A percentile compares a stretch with the other conserved stretches of the same genome.
Evolutionary conservation across 2,329 filamentous ascomycete species (phyloP).

Genomic region (Aureobasidium sp.): DNA sequence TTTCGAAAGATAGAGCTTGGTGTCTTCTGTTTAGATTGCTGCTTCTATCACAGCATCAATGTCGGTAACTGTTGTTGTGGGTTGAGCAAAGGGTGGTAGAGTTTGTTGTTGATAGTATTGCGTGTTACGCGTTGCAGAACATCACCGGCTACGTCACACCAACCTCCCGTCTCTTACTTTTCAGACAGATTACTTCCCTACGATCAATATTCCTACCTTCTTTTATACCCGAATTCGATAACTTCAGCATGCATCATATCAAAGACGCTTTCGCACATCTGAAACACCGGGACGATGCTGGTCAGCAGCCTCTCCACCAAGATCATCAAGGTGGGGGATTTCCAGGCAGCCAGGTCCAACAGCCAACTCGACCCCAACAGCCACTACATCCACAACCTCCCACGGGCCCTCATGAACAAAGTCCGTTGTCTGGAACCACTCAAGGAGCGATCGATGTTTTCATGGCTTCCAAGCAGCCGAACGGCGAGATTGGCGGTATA

Average conservation of each 20-base stretch:
- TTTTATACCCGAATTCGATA: neutral
- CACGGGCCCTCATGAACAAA: neutral
- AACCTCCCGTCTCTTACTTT: neutral
- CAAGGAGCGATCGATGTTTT: conserved; percentile 23
- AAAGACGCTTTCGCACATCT: conserved; percentile 4
- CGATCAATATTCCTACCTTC: neutral
- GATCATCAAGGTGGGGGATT: neutral
- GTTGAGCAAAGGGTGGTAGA: neutral
- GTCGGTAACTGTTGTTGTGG: neutral
- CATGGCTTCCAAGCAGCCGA: conserved; percentile 20
- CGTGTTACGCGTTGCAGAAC: neutral
- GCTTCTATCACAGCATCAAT: neutral
- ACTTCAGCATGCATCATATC: neutral
- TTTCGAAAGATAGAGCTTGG: neutral
- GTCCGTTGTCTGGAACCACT: conserved; percentile 14
- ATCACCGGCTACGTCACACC: neutral
- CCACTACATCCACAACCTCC: neutral
- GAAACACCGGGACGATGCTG: neutral
- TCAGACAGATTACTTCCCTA: neutral
- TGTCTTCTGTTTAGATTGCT: neutral
- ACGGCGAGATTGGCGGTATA: conserved; percentile 24
- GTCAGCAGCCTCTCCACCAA: conserved; percentile 8
- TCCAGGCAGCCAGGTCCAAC: conserved; percentile 8
- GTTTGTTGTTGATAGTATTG: neutral
- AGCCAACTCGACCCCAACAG: conserved; percentile 5